Evolutionary conservation across 345 rosid genomes (phyloP), one percentile per base, ranked within the genome.

Genomic region (Lepidium aucheri): DNA sequence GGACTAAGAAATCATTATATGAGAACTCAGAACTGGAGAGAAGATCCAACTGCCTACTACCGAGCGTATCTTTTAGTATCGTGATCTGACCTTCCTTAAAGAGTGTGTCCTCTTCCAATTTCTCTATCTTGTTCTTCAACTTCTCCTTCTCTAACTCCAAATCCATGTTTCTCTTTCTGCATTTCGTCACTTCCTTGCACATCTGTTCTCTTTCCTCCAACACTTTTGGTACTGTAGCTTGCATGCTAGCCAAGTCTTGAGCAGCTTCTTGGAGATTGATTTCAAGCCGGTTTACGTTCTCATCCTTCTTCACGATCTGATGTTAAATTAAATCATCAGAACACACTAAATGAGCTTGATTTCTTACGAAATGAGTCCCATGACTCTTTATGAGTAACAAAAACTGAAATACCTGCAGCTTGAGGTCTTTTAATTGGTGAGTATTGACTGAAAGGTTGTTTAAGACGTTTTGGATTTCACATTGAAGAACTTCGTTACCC

Each of bases 31-130:
- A 83, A 71, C 83, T 75, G 0, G 81, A 80, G 52, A 90, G 85
- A 51, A 94, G 81, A 73, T 84, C 88, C 13, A 84, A 84, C 36
- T 78, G 73, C 61, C 74, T 81, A 60, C 54, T 82, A 52, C 84
- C 79, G 50, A 91, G 54, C 12, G 85, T 54, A 73, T 94, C 99
- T 74, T 84, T 89, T 7, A 91, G 80, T 61, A 95, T 89, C 6
- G 93, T 87, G 65, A 95, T 89, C 63, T 95, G 89, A 35, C 99
- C 96, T 83, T 91, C 99, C 60, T 87, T 91, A 67, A 82, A 45
- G 34, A 84, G 96, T 42, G 84, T 66, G 54, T 91, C 97, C 60
- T 95, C 97, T 39, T 95, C 97, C 42, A 90, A 77, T 53, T 79
- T 67, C 68, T 91, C 95, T 6, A 89, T 82, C 79, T 87, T 89